phyloP scores from a whole-genome alignment of 352 stramenopile genomes.

The Lagenidium giganteum region DNA sequence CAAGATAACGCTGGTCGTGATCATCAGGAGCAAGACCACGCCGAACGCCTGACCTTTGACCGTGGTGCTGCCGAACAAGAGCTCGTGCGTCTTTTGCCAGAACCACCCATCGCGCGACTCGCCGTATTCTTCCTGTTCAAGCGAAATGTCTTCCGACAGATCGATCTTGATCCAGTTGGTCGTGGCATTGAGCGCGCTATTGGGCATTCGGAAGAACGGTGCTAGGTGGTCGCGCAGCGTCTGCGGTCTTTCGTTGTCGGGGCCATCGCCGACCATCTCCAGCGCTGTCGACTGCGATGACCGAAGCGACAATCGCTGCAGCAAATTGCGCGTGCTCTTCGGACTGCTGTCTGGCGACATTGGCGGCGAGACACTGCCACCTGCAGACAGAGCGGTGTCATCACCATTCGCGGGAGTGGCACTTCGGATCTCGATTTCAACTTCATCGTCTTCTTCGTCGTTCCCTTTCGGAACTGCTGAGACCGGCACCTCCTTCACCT shows the following conservation, averaged over 20 bases:
- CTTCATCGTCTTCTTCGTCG: conserved; percentile 16
- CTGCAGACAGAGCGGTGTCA: background rate
- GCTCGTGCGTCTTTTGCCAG: conserved; percentile 61
- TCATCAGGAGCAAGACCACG: conserved; percentile 62
- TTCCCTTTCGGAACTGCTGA: no score
- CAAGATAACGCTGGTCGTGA: conserved; percentile 61
- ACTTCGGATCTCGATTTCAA: conserved; percentile 16
- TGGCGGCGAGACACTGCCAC: background rate
- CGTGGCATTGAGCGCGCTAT: conserved; percentile 14
- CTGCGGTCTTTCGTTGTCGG: background rate
- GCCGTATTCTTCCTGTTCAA: conserved; percentile 13
- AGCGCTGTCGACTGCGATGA: conserved; percentile 6
- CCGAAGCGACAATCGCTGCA: no score
- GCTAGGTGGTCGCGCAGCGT: conserved; percentile 5
- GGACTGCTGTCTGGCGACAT: background rate
- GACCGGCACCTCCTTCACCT: no score
- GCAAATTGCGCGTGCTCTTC: no score
- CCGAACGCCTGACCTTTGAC: conserved; percentile 46
- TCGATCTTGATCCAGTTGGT: conserved; percentile 12
- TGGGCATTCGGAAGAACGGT: conserved; percentile 10
- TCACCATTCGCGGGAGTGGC: background rate
- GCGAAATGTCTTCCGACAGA: conserved; percentile 12
- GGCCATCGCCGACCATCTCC: conserved; percentile 4
- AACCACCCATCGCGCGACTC: conserved; percentile 20
- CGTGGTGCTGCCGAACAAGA: conserved; percentile 64